Evolutionary conservation across 2,329 filamentous ascomycete species (phyloP), one percentile per base, ranked within the genome.

Genomic region (Calonectria crousiana): DNA sequence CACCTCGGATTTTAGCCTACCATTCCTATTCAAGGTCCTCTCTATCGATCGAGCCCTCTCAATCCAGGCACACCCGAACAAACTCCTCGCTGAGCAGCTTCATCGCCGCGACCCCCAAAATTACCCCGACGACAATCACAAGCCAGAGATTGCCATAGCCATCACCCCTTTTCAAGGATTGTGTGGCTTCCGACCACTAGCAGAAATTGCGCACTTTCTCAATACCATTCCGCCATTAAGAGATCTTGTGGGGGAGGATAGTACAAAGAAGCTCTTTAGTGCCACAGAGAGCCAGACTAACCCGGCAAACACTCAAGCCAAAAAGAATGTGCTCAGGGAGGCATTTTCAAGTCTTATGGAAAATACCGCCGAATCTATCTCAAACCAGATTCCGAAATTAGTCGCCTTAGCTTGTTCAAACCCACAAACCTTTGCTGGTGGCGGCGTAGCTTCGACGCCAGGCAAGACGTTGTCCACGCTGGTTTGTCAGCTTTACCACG

Each of bases 71-170:
- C 97, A 99, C 80, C 95, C 95, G 66, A 97, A 98, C 88, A 98
- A 98, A 90, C 95, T 94, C 86, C 93, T 88, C 18, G 97, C 97
- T 65, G 96, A 97, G 86, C 88, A 95, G 83, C 89, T 99, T 36
- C 97, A 98, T 84, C 91, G 92, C 47, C 92, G 90, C 75, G 96
- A 99, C 82, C 90, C 95, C 62, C 95, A 95, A 86, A 97, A 99
- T 88, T 99, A 99, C 83, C 97, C 96, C 72, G 95, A 99, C 88
- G 96, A 98, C 88, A 99, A 99, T 87, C 97, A 99, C 89, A 99
- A 99, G 87, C 97, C 97, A 38, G 97, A 99, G 87, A 99, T 99
- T 97, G 96, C 97, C 75, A 98, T 99, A 84, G 97, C 97, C 75
- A 93, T 99, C 81, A 98, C 97, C 1, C 93, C 95, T 0, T 99